phyloP scores from a whole-genome alignment of 164 flowering plant species.

The Pachysandra terminalis region DNA sequence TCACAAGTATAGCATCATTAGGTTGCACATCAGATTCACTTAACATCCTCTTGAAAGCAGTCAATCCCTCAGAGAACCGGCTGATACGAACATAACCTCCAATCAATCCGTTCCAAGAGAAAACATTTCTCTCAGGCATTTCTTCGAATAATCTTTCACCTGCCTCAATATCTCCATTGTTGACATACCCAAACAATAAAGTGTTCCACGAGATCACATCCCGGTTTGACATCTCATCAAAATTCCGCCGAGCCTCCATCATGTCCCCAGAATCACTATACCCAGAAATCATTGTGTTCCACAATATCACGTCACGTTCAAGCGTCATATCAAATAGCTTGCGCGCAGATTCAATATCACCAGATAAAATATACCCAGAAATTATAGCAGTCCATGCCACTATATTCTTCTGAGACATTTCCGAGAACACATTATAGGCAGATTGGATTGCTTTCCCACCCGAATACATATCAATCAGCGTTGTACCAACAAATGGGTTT shows the following conservation, averaged over 20 bases:
- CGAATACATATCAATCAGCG: constrained; percentile 62
- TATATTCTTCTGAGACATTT: constrained; percentile 56
- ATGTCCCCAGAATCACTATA: constrained; percentile 46
- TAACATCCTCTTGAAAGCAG: constrained; percentile 53
- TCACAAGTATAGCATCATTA: constrained; percentile 59
- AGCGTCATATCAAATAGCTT: constrained; percentile 51
- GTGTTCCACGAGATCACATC: constrained; percentile 72
- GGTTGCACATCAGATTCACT: constrained; percentile 42
- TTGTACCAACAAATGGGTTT: constrained; percentile 53
- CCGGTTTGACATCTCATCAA: constrained; percentile 43
- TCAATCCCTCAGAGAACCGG: constrained; percentile 39
- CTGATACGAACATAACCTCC: constrained; percentile 51
- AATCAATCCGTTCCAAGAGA: constrained; percentile 73
- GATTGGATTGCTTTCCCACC: constrained; percentile 25
- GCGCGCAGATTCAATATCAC: constrained; percentile 43
- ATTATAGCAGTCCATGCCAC: constrained; percentile 71
- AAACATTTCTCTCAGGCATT: constrained; percentile 57
- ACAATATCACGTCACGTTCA: constrained; percentile 59
- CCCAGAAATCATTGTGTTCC: constrained; percentile 66
- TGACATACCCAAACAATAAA: constrained; percentile 49
- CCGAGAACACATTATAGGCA: constrained; percentile 50
- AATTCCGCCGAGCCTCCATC: constrained; percentile 41
- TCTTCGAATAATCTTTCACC: constrained; percentile 46
- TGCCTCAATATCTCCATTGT: constrained; percentile 36
- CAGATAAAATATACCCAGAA: constrained; percentile 33